Conservation (phyloP, 208 protist species). For the Trypanosoma avium region DNA sequence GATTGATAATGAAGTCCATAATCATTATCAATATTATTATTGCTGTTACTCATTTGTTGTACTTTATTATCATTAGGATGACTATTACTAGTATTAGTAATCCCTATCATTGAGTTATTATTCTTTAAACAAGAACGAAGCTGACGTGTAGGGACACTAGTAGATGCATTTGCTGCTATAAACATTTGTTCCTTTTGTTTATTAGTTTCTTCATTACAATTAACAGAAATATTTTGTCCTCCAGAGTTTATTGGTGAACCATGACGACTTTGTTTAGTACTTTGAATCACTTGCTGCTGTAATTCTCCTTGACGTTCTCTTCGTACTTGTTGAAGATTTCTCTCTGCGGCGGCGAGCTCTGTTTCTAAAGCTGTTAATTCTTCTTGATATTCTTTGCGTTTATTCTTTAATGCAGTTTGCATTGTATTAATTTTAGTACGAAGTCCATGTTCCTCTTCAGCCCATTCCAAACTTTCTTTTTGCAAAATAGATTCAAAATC, state of each 20-base stretch:
- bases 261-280: background rate
- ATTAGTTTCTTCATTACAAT: constrained; percentile 9
- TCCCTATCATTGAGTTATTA: background rate
- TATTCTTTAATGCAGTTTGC: constrained; percentile 48
- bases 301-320: constrained; percentile 39
- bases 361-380: constrained; percentile 63
- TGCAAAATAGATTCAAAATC: constrained; percentile 69
- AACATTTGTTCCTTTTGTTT: constrained; percentile 52
- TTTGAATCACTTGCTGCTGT: constrained; percentile 19
- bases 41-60: background rate
- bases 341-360: constrained; percentile 50
- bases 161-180: constrained; percentile 37
- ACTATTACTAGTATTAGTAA: background rate
- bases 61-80: background rate
- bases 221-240: background rate
- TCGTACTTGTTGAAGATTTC: constrained; percentile 45
- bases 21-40: background rate
- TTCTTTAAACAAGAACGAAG: constrained; percentile 62
- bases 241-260: constrained; percentile 1
- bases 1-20: constrained; percentile 20
- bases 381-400: constrained; percentile 42
- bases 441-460: constrained; percentile 79
- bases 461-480: constrained; percentile 68
- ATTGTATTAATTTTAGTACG: constrained; percentile 53
- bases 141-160: constrained; percentile 35